Base-by-base conservation (phyloP, 2,329 filamentous ascomycete genomes). In the Ilyonectria robusta region DNA sequence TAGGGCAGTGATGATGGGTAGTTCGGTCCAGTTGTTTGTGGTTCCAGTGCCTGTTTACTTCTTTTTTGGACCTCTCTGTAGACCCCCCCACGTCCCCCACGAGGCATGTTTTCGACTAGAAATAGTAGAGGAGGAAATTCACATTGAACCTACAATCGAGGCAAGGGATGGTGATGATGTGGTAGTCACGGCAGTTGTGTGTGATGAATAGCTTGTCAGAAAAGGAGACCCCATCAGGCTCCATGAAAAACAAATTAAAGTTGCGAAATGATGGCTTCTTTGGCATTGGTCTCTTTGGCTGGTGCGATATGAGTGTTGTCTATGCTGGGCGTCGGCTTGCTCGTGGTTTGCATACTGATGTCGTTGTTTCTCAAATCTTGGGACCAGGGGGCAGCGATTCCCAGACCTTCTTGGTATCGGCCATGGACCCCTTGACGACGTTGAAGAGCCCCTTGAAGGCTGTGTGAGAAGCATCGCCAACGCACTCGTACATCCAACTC, bases 401-500 rank as follows among this genome's bases (percentile, higher is more conserved):
- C 76, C 97, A 81, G 6, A 88, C 88, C 54, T 84, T 86, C 83
- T 89, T 94, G 0, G 95, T 97, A 72, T 89, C 90, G 53, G 85
- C 84, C 74, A 88, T 87, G 8, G 87, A 91, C 73, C 94, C 93
- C 86, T 95, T 97, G 63, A 98, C 93, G 63, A 98, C 76, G 61
- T 85, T 86, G 69, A 93, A 91, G 53, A 98, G 85, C 26, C 85
- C 85, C 82, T 88, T 92, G 78, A 98, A 98, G 81, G 91, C 89
- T 1, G 85, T 81, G 74, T 91, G 89, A 13, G 82, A 86, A 7
- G 95, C 94, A 82, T 98, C 95, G 19, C 93, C 94, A 84, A 98
- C 88, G 75, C 90, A 90, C 84, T 98, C 95, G 82, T 97, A 98
- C 77, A 98, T 82, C 82, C 93, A 92, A 80, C 93, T 93, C 88